Evolutionary conservation across 2,329 filamentous ascomycete species (phyloP), one percentile per base, ranked within the genome.

Genomic region (Pseudopithomyces maydicus): DNA sequence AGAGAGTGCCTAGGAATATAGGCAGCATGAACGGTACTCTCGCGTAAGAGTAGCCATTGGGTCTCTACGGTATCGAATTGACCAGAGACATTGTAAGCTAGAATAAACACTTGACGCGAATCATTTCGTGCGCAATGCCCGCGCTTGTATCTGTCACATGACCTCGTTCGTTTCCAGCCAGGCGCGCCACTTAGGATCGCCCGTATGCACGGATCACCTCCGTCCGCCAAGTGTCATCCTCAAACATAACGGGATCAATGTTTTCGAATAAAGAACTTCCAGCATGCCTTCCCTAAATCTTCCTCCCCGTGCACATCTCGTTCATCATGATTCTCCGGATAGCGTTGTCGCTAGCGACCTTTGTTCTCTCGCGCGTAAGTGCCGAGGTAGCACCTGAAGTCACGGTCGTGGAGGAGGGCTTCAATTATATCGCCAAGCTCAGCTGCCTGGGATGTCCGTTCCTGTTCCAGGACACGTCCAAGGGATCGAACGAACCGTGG

Each of bases 381-480:
- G 69, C 65, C 3, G 59, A 65, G 10, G 50, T 64, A 39, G 69
- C 69, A n/a, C 70, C 69, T 2, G 70, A 71, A 20, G 69, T 74
- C 8, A 74, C 68, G 15, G 65, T 63, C 8, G 48, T 73, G 7
- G 61, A 62, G 4, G 70, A 71, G 35, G 72, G 72, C 45, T 73
- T 69, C 59, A 68, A 67, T 54, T 48, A 71, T 52, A 65, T 74
- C 42, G 70, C 67, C 50, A 74, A 73, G 53, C 53, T 74, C 6
- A 70, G 70, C 10, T 74, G 72, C 44, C 29, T 62, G n/a, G 69
- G 61, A 23, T 75, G 72, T 56, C 71, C 72, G 4, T 74, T 70
- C 39, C 46, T 75, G 22, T 68, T 66, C 41, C 69, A 73, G 42
- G 70, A 73, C 54, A 68, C 66, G 1, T 70, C 68, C 0, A 51